Conservation (phyloP, 495 filamentous ascomycete species). For the Penicillium bialowiezense region DNA sequence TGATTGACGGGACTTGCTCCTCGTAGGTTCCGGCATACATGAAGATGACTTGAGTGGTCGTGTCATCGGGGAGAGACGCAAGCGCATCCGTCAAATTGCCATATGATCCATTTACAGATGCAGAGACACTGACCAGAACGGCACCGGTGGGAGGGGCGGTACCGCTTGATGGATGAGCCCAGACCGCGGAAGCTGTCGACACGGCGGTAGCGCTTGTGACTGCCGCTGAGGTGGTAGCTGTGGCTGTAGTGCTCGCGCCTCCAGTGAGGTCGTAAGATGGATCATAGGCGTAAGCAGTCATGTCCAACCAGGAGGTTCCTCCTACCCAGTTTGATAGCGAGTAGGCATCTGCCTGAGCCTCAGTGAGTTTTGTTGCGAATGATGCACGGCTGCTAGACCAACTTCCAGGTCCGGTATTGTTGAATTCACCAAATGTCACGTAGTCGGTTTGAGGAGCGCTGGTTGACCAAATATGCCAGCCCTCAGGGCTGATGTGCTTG, state of each 20-base stretch:
- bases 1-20: constrained; percentile 6
- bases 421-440: constrained; percentile 20
- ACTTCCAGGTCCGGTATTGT: constrained; percentile 14
- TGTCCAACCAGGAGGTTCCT: constrained; percentile 11
- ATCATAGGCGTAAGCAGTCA: constrained; percentile 4
- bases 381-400: constrained; percentile 15
- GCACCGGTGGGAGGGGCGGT: constrained; percentile 6
- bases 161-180: constrained; percentile 8
- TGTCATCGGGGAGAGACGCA: constrained; percentile 4
- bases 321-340: constrained; percentile 11
- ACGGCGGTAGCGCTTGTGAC: not conserved
- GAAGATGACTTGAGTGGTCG: constrained; percentile 4
- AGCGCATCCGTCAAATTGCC: constrained; percentile 9
- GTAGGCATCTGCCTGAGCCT: constrained; percentile 9
- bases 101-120: constrained; percentile 1
- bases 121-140: not conserved
- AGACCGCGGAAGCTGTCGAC: not conserved
- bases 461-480: constrained; percentile 41
- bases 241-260: not conserved
- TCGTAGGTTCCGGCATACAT: constrained; percentile 9
- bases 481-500: constrained; percentile 52
- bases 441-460: constrained; percentile 15
- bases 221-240: not conserved
- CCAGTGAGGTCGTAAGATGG: constrained; percentile 9
- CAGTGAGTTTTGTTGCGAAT: constrained; percentile 14